A percentile compares a stretch with the other conserved stretches of the same genome.
These are phyloP conservation scores for Lagerstroemia speciosa DNA, from an alignment of 345 rosid genomes.

Conservation along the genomic window DNA sequence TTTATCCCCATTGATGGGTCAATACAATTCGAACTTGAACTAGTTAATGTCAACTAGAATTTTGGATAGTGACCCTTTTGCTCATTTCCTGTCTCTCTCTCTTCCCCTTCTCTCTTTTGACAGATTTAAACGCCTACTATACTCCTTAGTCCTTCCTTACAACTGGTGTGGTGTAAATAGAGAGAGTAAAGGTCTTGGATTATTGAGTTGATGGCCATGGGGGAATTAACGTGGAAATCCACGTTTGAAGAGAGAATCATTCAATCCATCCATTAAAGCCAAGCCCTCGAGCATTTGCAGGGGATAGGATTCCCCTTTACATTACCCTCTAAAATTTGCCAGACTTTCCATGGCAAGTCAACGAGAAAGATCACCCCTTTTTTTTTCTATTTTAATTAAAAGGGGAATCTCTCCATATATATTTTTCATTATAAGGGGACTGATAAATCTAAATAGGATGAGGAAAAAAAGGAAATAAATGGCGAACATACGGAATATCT, in stretches of 20 bases:
- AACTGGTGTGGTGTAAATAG: conserved; percentile 10
- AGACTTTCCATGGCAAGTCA: conserved; percentile 61
- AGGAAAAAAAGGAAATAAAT: no score
- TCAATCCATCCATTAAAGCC: conserved; percentile 5
- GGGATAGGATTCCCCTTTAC: conserved; percentile 41
- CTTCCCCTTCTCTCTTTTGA: no score
- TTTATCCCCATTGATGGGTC: no score
- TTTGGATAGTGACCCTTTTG: no score
- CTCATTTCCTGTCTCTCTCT: no score
- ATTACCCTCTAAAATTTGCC: conserved; percentile 32
- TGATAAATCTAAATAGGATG: no score
- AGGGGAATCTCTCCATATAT: background rate
- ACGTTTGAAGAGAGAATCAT: conserved; percentile 22
- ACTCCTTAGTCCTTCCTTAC: conserved; percentile 24
- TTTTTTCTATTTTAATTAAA: background rate
- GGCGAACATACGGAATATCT: no score
- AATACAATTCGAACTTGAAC: no score
- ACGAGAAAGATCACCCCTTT: conserved; percentile 43
- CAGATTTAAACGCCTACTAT: no score
- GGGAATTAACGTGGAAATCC: conserved; percentile 36
- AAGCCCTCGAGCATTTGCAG: conserved; percentile 14
- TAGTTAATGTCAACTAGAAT: no score
- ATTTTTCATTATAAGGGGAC: no score
- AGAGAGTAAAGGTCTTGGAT: background rate
- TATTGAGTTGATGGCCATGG: background rate